A percentile compares a stretch with the other conserved stretches of the same genome.
phyloP scores from a whole-genome alignment of 176 grass and related monocot species.

The Raddia guianensis region DNA sequence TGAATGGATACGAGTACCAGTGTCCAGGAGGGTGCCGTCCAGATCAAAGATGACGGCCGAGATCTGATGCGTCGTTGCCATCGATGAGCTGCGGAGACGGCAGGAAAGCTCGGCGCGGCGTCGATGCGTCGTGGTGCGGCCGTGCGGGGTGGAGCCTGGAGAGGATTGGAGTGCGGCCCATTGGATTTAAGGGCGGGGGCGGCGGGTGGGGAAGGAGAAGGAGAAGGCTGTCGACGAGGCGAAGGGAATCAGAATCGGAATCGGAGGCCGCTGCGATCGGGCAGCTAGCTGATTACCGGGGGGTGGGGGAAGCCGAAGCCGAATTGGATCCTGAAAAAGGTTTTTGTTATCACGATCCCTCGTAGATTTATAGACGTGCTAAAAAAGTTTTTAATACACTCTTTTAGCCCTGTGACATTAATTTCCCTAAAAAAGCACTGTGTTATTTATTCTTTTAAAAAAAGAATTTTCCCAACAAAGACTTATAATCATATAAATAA shows the following conservation, averaged over 20 bases:
- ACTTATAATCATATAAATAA: no score
- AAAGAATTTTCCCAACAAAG: no score
- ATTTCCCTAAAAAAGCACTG: no score
- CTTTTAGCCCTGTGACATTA: no score
- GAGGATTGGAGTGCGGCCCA: slow-evolving; percentile 15
- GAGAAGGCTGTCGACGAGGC: background rate
- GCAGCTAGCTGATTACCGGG: background rate
- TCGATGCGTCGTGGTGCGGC: background rate
- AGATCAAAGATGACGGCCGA: slow-evolving; percentile 80
- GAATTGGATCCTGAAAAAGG: background rate
- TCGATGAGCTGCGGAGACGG: slow-evolving; percentile 23
- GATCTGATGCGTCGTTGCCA: slow-evolving; percentile 47
- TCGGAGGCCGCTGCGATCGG: slow-evolving; percentile 25
- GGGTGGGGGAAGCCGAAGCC: background rate
- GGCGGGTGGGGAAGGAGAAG: background rate
- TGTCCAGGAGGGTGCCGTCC: slow-evolving; percentile 82
- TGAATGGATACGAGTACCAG: slow-evolving; percentile 39
- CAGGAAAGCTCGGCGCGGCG: background rate
- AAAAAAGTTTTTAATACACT: no score
- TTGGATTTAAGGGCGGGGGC: slow-evolving; percentile 40
- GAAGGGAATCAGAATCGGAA: slow-evolving; percentile 14
- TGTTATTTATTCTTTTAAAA: no score
- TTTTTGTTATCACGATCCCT: no score
- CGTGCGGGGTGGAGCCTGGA: background rate
- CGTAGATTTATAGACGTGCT: no score